These are phyloP conservation scores for Salix brachista DNA, from an alignment of 345 rosid genomes.

Conservation along the genomic window DNA sequence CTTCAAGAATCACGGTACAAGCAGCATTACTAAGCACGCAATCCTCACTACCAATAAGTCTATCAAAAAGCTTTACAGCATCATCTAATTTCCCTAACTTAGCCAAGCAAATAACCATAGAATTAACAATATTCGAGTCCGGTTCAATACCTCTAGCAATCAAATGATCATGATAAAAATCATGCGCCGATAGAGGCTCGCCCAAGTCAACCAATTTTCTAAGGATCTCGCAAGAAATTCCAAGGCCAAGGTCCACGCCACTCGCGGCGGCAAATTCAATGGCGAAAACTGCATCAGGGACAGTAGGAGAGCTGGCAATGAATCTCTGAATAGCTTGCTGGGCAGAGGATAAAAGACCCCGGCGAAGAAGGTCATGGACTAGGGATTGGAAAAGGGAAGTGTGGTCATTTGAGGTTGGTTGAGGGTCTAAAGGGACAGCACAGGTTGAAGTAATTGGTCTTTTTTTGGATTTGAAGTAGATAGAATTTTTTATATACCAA, in stretches of 20 bases:
- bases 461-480: too few relatives aligned
- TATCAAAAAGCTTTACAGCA: slow-evolving; percentile 46
- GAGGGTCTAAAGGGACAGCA: too few relatives aligned
- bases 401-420: slow-evolving; percentile 21
- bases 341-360: slow-evolving; percentile 42
- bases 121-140: slow-evolving; percentile 39
- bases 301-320: neutral
- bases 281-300: too few relatives aligned
- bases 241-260: too few relatives aligned
- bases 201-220: too few relatives aligned
- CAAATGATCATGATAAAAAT: slow-evolving; percentile 33
- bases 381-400: slow-evolving; percentile 40
- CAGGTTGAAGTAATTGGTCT: too few relatives aligned
- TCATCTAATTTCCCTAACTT: slow-evolving; percentile 49
- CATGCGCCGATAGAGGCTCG: slow-evolving; percentile 25
- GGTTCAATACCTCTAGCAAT: slow-evolving; percentile 40
- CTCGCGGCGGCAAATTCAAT: too few relatives aligned
- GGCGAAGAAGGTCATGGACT: slow-evolving; percentile 34
- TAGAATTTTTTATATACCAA: too few relatives aligned
- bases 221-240: too few relatives aligned
- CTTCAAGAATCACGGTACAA: slow-evolving; percentile 38
- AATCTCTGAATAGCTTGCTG: slow-evolving; percentile 41
- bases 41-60: slow-evolving; percentile 27
- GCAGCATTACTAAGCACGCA: slow-evolving; percentile 31
- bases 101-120: slow-evolving; percentile 49